A percentile compares a stretch with the other conserved stretches of the same genome.
Conservation (phyloP, 148 eudicot species). For the Fagopyrum homotropicum region DNA sequence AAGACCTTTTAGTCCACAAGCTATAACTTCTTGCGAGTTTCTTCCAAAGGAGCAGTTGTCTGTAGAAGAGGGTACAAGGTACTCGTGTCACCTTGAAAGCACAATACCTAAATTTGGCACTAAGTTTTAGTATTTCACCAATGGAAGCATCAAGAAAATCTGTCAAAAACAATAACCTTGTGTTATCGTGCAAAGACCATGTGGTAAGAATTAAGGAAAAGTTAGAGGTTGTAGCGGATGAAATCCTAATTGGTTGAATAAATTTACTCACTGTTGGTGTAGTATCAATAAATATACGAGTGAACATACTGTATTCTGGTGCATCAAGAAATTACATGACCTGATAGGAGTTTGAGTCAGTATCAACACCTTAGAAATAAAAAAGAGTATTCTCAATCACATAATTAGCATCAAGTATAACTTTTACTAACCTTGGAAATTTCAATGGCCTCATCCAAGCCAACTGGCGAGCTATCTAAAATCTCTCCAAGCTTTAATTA, state of each 20-base stretch:
- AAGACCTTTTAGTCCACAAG: constrained; percentile 87
- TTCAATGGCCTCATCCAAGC: constrained; percentile 94
- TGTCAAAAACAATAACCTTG: constrained; percentile 86
- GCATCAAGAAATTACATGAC: too few species aligned
- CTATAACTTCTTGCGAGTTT: constrained; percentile 69
- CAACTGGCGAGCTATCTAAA: constrained; percentile 94
- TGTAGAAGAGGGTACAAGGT: too few species aligned
- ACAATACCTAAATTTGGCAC: not conserved
- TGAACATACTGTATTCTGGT: constrained; percentile 51
- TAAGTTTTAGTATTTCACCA: constrained; percentile 83
- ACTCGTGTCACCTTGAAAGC: too few species aligned
- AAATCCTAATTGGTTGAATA: not conserved
- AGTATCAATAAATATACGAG: constrained; percentile 87
- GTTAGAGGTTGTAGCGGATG: not conserved
- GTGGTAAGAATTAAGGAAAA: constrained; percentile 7
- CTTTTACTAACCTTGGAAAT: constrained; percentile 58
- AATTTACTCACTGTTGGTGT: constrained; percentile 75
- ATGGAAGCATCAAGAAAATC: constrained; percentile 94
- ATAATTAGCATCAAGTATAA: not conserved
- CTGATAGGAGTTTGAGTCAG: constrained; percentile 12
- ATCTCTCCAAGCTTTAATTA: constrained; percentile 92
- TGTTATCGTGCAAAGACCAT: constrained; percentile 54
- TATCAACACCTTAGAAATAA: not conserved
- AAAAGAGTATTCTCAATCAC: not conserved
- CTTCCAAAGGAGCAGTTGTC: too few species aligned